Evolutionary conservation across 768 basidiomycete genomes (phyloP), one percentile per base, ranked within the genome.

Genomic region (Boletellus ananas): DNA sequence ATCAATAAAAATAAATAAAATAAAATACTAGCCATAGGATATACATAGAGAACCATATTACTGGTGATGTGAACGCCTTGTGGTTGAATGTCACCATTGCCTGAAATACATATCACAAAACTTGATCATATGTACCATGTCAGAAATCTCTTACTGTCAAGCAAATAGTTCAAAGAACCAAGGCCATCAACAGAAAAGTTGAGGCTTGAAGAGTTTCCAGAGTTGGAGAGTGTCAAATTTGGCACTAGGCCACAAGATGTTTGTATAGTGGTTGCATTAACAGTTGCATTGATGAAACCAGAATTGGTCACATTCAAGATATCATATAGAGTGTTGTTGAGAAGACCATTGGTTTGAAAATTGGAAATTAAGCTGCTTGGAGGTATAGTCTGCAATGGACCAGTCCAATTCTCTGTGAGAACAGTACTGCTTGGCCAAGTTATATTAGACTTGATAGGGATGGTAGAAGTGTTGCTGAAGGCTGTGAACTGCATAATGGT

Each of bases 401-500:
- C 35, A 18, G 14, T 11, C 57, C 57, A 58, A 4, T 9, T 6
- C 1, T 25, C 25, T 27, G 37, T 16, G 20, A 57, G 6, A 6
- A 42, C 14, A 31, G 42, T n/a, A 0, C 13, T 34, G 14, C 44
- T 51, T 31, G 59, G 59, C 56, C 45, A 59, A 20, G 33, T 2
- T 0, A 51, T 7, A 25, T 1, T 4, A 33, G 53, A 55, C 17
- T 33, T 40, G 1, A 51, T 17, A 11, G 47, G 1, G 1, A 38
- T 34, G 10, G 3, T 33, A 3, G 45, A 42, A 3, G 47, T 45
- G 6, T 29, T 43, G 17, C 58, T 51, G 36, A 58, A 54, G 2
- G 51, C 35, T 34, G 42, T 49, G 0, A 66, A 51, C 25, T 60
- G 44, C 47, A 66, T 57, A 20, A 66, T 48, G 2, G 64, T 41